These are phyloP conservation scores for Noccaea caerulescens DNA, from an alignment of 345 rosid species.

Conservation along the genomic window DNA sequence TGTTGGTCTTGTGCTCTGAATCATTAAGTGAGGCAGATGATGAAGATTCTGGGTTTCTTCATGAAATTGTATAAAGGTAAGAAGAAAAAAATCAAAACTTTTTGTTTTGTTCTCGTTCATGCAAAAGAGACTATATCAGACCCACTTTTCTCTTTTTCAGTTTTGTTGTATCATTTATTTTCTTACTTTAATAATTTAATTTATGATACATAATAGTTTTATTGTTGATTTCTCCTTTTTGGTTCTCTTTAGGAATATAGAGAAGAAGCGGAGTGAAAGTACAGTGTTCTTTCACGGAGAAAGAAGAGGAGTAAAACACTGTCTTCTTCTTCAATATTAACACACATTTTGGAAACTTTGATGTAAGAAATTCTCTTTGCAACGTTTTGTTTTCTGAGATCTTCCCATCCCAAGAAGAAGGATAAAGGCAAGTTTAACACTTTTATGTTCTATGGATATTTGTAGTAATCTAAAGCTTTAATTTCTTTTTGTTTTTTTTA, in stretches of 20 bases:
- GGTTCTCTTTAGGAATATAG: conserved; percentile 37
- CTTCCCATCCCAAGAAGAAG: conserved; percentile 32
- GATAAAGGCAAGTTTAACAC: conserved; percentile 36
- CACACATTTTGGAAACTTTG: conserved; percentile 39
- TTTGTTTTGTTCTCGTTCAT: conserved; percentile 51
- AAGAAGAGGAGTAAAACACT: conserved; percentile 22
- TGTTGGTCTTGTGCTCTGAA: conserved; percentile 50
- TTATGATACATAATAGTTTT: neutral
- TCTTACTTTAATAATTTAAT: neutral
- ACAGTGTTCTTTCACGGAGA: conserved; percentile 45
- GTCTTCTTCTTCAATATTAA: conserved; percentile 34
- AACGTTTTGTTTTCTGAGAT: conserved; percentile 33
- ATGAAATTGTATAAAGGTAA: conserved; percentile 42
- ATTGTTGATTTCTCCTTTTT: conserved; percentile 30
- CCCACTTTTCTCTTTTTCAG: conserved; percentile 47
- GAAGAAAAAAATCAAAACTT: conserved; percentile 13
- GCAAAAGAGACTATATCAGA: conserved; percentile 51
- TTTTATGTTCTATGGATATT: conserved; percentile 37
- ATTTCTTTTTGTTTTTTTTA: conserved; percentile 7
- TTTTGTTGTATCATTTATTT: conserved; percentile 19
- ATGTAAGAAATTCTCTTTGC: conserved; percentile 15
- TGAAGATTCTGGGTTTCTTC: conserved; percentile 58
- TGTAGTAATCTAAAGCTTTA: conserved; percentile 41
- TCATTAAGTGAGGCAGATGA: conserved; percentile 38
- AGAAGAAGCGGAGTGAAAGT: conserved; percentile 36